Evolutionary conservation across 192 early-diverging fungal species (phyloP).

Genomic region (Entrophospora sp.): DNA sequence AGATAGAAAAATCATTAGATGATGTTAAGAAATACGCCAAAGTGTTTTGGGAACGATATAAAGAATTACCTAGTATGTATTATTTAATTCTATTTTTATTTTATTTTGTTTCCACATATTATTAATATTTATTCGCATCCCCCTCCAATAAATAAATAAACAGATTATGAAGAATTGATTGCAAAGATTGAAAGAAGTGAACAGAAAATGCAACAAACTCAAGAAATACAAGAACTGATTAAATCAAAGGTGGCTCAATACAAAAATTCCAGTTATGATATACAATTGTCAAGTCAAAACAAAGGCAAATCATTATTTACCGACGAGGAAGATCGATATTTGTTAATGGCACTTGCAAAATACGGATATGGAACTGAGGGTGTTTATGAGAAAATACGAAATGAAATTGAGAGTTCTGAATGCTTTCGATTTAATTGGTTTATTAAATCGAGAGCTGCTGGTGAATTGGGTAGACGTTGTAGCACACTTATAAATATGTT

Average conservation of each 20-base stretch:
- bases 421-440: constrained; percentile 98
- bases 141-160: background rate
- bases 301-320: constrained; percentile 81
- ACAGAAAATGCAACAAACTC: constrained; percentile 61
- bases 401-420: constrained; percentile 68
- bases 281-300: constrained; percentile 75
- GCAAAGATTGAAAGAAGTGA: constrained; percentile 88
- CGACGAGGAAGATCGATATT: constrained; percentile 95
- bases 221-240: constrained; percentile 77
- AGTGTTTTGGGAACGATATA: constrained; percentile 84
- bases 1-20: constrained; percentile 85
- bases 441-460: constrained; percentile 85
- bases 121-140: background rate
- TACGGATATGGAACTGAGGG: constrained; percentile 87
- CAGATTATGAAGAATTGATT: constrained; percentile 78
- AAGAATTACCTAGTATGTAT: constrained; percentile 62
- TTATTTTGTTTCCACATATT: background rate
- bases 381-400: constrained; percentile 86
- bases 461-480: constrained; percentile 77
- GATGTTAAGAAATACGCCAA: constrained; percentile 80
- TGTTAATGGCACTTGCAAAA: constrained; percentile 81
- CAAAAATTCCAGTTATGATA: constrained; percentile 48
- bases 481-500: constrained; percentile 68
- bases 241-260: constrained; percentile 66
- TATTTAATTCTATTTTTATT: background rate